A percentile compares a stretch with the other conserved stretches of the same genome.
These are phyloP conservation scores for Logfia minima DNA, from an alignment of 129 eudicot species.

Conservation along the genomic window DNA sequence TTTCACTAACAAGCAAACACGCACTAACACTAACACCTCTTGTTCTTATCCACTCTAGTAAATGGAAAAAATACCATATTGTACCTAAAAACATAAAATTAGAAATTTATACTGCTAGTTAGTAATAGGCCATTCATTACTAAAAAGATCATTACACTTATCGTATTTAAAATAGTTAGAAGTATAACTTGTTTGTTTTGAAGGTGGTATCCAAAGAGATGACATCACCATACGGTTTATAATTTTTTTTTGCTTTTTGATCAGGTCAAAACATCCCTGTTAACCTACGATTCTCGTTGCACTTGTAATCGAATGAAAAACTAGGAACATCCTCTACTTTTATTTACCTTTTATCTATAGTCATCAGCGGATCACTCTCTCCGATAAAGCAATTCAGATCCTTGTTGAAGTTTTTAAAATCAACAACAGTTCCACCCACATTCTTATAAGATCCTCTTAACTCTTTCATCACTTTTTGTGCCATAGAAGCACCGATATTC, in stretches of 20 bases:
- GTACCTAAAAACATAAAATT: neutral
- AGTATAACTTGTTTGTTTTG: neutral
- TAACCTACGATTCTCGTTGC: neutral
- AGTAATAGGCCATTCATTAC: too few species aligned
- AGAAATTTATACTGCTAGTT: neutral
- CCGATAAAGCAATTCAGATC: neutral
- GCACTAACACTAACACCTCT: neutral
- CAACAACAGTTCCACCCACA: neutral
- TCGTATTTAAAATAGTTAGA: too few species aligned
- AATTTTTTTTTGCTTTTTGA: too few species aligned
- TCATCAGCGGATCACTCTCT: neutral
- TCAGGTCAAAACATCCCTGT: neutral
- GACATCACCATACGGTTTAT: neutral
- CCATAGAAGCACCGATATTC: neutral
- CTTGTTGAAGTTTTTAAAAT: too few species aligned
- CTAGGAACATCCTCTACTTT: neutral
- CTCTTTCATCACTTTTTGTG: neutral
- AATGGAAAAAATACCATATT: neutral
- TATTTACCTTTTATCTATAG: too few species aligned
- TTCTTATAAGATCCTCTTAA: neutral
- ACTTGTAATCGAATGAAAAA: neutral
- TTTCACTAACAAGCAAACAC: neutral
- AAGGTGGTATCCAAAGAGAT: neutral
- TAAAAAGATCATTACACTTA: too few species aligned
- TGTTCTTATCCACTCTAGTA: neutral